phyloP scores from a whole-genome alignment of 495 filamentous ascomycete genomes.

The Cenococcum geophilum region DNA sequence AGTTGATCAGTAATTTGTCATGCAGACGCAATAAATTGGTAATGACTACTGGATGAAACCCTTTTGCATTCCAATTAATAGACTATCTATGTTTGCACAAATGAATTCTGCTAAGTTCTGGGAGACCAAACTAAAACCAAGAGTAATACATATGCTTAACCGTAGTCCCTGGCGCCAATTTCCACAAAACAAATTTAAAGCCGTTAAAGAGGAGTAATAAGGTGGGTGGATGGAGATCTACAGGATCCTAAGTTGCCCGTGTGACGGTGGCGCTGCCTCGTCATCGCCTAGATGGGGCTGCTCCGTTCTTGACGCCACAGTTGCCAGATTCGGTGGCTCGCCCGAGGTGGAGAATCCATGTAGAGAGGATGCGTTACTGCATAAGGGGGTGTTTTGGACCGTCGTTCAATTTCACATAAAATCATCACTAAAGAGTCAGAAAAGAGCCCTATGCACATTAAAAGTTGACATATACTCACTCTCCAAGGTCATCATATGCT shows the following conservation, averaged over 20 bases:
- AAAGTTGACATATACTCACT: conserved; percentile 48
- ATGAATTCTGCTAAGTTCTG: neutral
- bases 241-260: neutral
- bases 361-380: neutral
- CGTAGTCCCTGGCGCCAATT: neutral
- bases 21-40: neutral
- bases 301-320: neutral
- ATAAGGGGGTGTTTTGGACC: neutral
- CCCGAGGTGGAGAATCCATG: neutral
- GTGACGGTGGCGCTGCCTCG: neutral
- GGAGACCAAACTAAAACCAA: neutral
- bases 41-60: neutral
- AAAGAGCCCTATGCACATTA: neutral
- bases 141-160: neutral
- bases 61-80: neutral
- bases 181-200: conserved; percentile 1
- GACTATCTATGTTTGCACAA: conserved; percentile 5
- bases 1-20: no score
- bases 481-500: conserved; percentile 73
- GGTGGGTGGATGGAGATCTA: neutral
- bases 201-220: neutral
- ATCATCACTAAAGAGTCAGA: conserved; percentile 34
- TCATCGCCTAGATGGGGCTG: neutral
- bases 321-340: neutral
- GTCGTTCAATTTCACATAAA: conserved; percentile 37